Evolutionary conservation across 306 rosid genomes (phyloP).

Genomic region (Gynostemma pentaphyllum): DNA sequence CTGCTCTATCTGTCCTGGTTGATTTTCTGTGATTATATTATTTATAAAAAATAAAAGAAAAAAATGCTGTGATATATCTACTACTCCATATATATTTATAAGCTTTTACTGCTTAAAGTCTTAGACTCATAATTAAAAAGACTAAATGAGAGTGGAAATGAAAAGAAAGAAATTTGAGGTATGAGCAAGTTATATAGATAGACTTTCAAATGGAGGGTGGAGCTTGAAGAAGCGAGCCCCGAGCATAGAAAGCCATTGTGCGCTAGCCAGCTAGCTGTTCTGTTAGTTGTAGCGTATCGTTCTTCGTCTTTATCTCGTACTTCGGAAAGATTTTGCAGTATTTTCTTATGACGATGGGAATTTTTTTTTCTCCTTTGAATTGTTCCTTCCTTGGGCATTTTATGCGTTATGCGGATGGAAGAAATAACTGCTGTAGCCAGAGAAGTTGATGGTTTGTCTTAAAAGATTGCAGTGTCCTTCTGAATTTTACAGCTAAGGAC

Average conservation of each 20-base stretch:
- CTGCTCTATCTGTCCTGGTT: not conserved
- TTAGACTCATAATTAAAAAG: not conserved
- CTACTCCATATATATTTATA: not conserved
- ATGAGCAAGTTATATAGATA: too few species aligned
- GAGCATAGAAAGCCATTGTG: too few species aligned
- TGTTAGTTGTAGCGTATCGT: too few species aligned
- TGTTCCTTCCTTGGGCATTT: not conserved
- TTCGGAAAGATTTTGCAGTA: too few species aligned
- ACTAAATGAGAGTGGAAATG: too few species aligned
- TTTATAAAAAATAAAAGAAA: not conserved
- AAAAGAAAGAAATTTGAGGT: too few species aligned
- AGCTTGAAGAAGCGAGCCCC: too few species aligned
- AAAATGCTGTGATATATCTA: not conserved
- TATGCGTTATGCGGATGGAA: slow-evolving; percentile 18
- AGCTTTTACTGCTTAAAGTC: not conserved
- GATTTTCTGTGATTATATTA: not conserved
- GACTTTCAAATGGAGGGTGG: too few species aligned
- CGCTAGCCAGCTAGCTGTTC: too few species aligned
- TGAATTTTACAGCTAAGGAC: slow-evolving; percentile 1
- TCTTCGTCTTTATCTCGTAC: too few species aligned
- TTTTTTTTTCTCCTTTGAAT: not conserved
- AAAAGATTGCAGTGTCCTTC: slow-evolving; percentile 37
- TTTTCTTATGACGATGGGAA: too few species aligned
- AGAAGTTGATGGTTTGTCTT: slow-evolving; percentile 37
- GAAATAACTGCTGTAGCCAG: slow-evolving; percentile 31